phyloP scores from a whole-genome alignment of 495 filamentous ascomycete species.

The Podospora didyma region DNA sequence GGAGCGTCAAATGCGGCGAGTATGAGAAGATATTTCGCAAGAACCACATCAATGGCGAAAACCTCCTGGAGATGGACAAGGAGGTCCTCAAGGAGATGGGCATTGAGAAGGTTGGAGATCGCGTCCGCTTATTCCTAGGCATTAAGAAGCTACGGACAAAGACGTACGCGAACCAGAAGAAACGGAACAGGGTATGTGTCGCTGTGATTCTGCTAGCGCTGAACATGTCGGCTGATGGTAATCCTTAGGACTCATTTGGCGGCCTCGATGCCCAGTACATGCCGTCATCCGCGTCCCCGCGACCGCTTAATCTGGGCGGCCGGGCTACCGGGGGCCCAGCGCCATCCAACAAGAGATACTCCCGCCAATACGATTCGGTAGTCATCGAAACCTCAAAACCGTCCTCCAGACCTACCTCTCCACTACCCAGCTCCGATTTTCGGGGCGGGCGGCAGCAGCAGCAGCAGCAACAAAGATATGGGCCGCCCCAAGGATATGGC shows the following conservation, averaged over 20 bases:
- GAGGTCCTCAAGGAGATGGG: constrained; percentile 95
- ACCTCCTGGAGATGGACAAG: constrained; percentile 94
- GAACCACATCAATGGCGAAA: constrained; percentile 96
- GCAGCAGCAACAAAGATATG: constrained; percentile 33
- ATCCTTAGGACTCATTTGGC: constrained; percentile 63
- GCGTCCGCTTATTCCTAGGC: constrained; percentile 86
- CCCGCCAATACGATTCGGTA: constrained; percentile 56
- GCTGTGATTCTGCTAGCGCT: constrained; percentile 26
- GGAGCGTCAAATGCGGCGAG: constrained; percentile 84
- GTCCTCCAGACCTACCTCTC: constrained; percentile 66
- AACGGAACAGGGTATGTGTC: constrained; percentile 74
- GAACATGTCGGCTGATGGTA: constrained; percentile 11
- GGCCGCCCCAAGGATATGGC: constrained; percentile 37
- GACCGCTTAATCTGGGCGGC: constrained; percentile 50
- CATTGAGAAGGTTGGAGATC: constrained; percentile 95
- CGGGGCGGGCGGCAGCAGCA: constrained; percentile 22
- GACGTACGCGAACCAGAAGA: constrained; percentile 77
- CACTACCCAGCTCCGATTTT: constrained; percentile 54
- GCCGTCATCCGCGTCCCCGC: constrained; percentile 65
- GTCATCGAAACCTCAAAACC: constrained; percentile 43
- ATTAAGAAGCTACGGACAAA: constrained; percentile 90
- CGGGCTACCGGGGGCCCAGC: constrained; percentile 46
- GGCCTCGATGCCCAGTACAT: constrained; percentile 60
- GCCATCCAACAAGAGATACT: constrained; percentile 70
- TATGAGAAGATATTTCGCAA: constrained; percentile 88